Evolutionary conservation across 805 yeast species (phyloP), one percentile per base, ranked within the genome.

Genomic region (Aciculoconidium aculeatum): DNA sequence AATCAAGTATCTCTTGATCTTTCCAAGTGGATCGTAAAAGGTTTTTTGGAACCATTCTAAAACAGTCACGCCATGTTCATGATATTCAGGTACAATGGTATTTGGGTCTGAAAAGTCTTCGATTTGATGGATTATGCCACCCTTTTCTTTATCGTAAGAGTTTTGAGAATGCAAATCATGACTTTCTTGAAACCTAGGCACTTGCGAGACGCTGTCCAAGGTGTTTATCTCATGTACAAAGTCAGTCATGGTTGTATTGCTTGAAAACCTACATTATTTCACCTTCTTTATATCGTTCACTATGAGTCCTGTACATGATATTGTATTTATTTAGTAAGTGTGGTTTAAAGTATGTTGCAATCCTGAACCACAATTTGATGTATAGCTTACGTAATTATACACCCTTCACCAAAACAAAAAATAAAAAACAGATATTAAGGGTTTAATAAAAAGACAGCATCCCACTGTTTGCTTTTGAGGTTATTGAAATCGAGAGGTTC

Each of bases 1-100:
- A 7, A 56, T 36, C 2, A 78, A 29, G 45, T 88, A 88, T 12
- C 59, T 28, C 9, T 45, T 44, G n/a, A 62, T 44, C 23, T 57
- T 57, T 5, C 42, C 42, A 1, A 56, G 40, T 1, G 81, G 82
- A 31, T 63, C 38, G 15, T 40, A 40, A 10, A 61, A 42, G 2
- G 53, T 31, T 7, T 44, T 29, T 32, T 44, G 40, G 5, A 47
- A 50, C 51, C 56, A 65, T 27, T 51, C 60, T 7, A 49, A 23
- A 2, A 57, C 69, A 4, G 53, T 53, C 11, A 56, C 61, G 13
- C 49, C 54, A 8, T 39, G 36, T 40, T 62, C 67, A 19, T 39
- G 17, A 31, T 55, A 65, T 36, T 60, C 64, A 2, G 68, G 65
- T n/a, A 65, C 57, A 6, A 44, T 47, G 7, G 37, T n/a, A n/a